Conservation (phyloP, 2,329 filamentous ascomycete species). For the Coniosporium tulheliwenetii region DNA sequence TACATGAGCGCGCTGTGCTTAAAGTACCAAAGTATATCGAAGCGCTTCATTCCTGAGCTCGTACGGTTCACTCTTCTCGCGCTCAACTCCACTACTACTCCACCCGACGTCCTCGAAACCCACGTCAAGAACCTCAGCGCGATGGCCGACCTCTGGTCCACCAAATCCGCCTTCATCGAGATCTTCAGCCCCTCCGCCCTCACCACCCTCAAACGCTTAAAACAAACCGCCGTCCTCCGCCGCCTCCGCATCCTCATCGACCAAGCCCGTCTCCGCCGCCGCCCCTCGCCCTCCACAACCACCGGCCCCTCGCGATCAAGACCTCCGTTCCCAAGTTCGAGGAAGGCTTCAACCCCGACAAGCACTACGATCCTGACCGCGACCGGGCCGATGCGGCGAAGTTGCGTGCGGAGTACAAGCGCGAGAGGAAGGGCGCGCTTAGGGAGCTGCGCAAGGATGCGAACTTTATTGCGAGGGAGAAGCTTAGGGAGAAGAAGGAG, state of each 20-base stretch:
- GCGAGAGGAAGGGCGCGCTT: constrained; percentile 87
- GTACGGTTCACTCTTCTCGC: constrained; percentile 69
- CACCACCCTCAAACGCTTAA: constrained; percentile 7
- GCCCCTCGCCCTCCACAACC: constrained; percentile 81
- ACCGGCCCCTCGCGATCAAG: constrained; percentile 77
- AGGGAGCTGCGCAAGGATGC: constrained; percentile 90
- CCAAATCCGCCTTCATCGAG: constrained; percentile 61
- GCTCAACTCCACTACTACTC: constrained; percentile 28
- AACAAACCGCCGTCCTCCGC: constrained; percentile 33
- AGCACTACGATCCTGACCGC: constrained; percentile 92
- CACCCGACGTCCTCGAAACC: constrained; percentile 37
- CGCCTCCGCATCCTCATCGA: constrained; percentile 47
- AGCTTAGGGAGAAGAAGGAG: constrained; percentile 82
- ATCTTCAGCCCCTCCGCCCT: constrained; percentile 50
- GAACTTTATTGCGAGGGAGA: constrained; percentile 83
- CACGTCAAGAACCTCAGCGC: constrained; percentile 49
- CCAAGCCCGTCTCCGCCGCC: constrained; percentile 49
- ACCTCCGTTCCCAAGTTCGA: constrained; percentile 87
- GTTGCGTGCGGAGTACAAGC: constrained; percentile 81
- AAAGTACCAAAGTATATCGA: constrained; percentile 70
- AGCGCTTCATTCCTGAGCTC: constrained; percentile 79
- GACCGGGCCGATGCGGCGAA: constrained; percentile 76
- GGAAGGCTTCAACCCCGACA: constrained; percentile 82
- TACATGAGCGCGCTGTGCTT: constrained; percentile 67
- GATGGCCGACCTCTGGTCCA: constrained; percentile 58